Conservation (phyloP, 495 filamentous ascomycete genomes). For the Parathielavia hyrcaniae region DNA sequence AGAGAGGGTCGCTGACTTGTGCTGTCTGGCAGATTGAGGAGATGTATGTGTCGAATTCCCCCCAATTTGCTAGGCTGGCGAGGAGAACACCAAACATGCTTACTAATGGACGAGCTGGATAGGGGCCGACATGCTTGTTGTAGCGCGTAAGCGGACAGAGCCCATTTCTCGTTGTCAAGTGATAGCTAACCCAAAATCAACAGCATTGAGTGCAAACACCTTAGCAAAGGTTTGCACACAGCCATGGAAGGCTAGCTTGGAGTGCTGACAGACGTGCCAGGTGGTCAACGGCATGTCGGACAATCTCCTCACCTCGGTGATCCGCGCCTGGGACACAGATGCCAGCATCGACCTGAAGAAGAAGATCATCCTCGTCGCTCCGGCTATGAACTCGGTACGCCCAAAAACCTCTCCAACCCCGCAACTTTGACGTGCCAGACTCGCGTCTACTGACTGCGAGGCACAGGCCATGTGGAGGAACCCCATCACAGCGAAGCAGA, state of each 20-base stretch:
- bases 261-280: conserved; percentile 1
- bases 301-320: conserved; percentile 53
- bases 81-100: not conserved
- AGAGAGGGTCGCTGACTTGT: not conserved
- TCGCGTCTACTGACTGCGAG: not conserved
- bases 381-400: conserved; percentile 36
- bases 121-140: conserved; percentile 69
- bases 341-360: conserved; percentile 49
- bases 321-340: conserved; percentile 85
- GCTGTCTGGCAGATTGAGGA: conserved; percentile 15
- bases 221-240: conserved; percentile 60
- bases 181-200: not conserved
- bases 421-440: not conserved
- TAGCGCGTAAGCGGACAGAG: conserved; percentile 59
- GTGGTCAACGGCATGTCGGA: conserved; percentile 32
- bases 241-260: not conserved
- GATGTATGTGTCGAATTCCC: conserved; percentile 22
- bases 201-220: conserved; percentile 57
- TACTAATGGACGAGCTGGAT: not conserved
- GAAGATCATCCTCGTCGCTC: conserved; percentile 56
- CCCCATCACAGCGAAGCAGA: conserved; percentile 67
- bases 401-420: not conserved
- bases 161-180: too few species aligned
- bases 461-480: conserved; percentile 71
- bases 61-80: not conserved